phyloP scores from a whole-genome alignment of 106 monocot genomes.

The Ottelia alismoides region DNA sequence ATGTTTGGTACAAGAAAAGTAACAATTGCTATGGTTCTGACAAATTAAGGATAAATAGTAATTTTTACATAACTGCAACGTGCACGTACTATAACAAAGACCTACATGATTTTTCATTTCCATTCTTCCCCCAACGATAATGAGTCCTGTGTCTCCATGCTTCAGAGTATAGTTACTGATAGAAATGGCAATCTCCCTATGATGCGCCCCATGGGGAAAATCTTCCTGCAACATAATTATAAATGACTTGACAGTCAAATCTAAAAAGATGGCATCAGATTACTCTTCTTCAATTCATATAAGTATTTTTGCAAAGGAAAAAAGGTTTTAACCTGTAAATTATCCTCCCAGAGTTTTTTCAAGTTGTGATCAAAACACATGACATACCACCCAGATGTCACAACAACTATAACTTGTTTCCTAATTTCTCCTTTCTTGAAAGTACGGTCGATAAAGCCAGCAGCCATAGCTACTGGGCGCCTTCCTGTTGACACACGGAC shows the following conservation, averaged over 20 bases:
- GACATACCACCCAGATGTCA: constrained; percentile 94
- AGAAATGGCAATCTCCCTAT: constrained; percentile 79
- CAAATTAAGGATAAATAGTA: too few species aligned
- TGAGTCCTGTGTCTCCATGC: constrained; percentile 86
- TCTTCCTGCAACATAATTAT: constrained; percentile 77
- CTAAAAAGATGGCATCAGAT: too few species aligned
- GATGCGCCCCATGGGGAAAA: constrained; percentile 94
- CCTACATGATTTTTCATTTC: constrained; percentile 91
- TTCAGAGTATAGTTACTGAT: constrained; percentile 88
- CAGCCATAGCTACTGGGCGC: constrained; percentile 79
- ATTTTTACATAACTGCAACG: too few species aligned
- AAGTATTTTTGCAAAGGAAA: not conserved
- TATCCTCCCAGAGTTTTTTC: constrained; percentile 93
- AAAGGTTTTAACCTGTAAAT: constrained; percentile 47
- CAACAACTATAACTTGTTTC: constrained; percentile 93
- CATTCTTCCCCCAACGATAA: constrained; percentile 95
- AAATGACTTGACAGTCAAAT: too few species aligned
- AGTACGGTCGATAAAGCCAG: constrained; percentile 64
- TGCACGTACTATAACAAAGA: too few species aligned
- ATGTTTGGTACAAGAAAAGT: too few species aligned
- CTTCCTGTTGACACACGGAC: constrained; percentile 71
- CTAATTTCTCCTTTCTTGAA: constrained; percentile 65
- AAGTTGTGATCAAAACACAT: constrained; percentile 98
- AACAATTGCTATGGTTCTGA: too few species aligned
- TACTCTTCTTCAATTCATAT: too few species aligned